Evolutionary conservation across 176 grass and related monocot species (phyloP), one percentile per base, ranked within the genome.

Genomic region (Aegilops bicornis): DNA sequence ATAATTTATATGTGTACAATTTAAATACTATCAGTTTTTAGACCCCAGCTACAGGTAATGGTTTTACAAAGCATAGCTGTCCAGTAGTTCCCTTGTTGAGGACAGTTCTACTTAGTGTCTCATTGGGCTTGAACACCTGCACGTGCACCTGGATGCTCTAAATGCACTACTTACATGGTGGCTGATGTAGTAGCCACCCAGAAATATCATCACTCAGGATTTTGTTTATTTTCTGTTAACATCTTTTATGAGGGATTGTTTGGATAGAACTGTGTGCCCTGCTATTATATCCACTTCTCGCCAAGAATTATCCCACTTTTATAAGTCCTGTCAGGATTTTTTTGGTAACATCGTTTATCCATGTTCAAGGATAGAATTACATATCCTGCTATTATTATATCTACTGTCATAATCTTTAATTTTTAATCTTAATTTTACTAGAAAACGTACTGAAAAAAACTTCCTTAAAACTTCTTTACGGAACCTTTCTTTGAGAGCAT

Each of bases 211-310:
- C 27, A 81, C 42, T 33, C 40, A n/a, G 39, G 27, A 66, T 47
- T 29, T 5, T 69, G 27, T 23, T 52, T 13, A 32, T n/a, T 69
- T 35, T 47, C 29, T 50, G 64, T 33, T 35, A 33, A 69, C 64
- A 52, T 52, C 15, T 82, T 45, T 82, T 69, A 52, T 52, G 52
- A 69, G 64, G 42, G 79, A 66, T 66, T 48, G 47, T 68, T 43
- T 47, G 25, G 14, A 39, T 62, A 40, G 9, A 48, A 81, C 14
- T 50, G 39, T 11, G 25, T 80, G 60, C 8, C 29, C 24, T 66
- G 40, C 37, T 66, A 69, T 69, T 82, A 48, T 69, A 54, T 82
- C 40, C n/a, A 65, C 19, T 69, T 20, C 64, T 69, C 15, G 3
- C 22, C 27, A 58, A 71, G 45, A 54, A 52, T 8, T 70, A 31